These are phyloP conservation scores for Pseudevernia furfuracea DNA, from an alignment of 495 filamentous ascomycete species.

Conservation along the genomic window DNA sequence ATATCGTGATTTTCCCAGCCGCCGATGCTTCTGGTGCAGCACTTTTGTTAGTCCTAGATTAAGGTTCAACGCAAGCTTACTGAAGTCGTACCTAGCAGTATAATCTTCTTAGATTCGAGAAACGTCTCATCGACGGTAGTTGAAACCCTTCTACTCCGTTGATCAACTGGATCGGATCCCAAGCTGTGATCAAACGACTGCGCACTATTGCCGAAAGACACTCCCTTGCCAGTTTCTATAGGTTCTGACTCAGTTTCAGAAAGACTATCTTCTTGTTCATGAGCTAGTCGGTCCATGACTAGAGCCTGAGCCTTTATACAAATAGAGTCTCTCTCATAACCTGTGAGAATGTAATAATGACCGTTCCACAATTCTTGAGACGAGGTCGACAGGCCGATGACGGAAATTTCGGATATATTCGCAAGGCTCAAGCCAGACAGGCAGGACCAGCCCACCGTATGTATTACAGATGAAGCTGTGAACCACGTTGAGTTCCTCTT, in stretches of 20 bases:
- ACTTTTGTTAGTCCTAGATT: neutral
- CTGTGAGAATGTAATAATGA: neutral
- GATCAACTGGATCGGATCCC: neutral
- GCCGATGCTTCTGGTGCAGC: conserved; percentile 10
- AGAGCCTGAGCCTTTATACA: neutral
- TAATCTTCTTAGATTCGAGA: neutral
- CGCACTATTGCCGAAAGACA: neutral
- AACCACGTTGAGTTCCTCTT: conserved; percentile 6
- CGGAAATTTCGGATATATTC: conserved; percentile 8
- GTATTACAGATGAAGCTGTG: neutral
- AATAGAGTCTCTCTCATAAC: neutral
- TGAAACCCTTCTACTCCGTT: neutral
- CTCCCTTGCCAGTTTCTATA: neutral
- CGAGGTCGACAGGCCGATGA: conserved; percentile 6
- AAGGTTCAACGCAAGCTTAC: neutral
- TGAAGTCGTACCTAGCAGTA: conserved; percentile 3
- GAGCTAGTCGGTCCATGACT: neutral
- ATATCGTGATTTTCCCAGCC: conserved; percentile 17
- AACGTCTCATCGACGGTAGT: neutral
- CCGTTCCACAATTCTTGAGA: conserved; percentile 10
- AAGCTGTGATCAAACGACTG: neutral
- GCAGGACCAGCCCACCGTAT: conserved; percentile 9
- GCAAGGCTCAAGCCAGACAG: conserved; percentile 11
- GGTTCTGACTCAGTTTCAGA: neutral
- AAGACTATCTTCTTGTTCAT: neutral